Conservation (phyloP, 2,329 filamentous ascomycete species). For the Fusarium sp. region DNA sequence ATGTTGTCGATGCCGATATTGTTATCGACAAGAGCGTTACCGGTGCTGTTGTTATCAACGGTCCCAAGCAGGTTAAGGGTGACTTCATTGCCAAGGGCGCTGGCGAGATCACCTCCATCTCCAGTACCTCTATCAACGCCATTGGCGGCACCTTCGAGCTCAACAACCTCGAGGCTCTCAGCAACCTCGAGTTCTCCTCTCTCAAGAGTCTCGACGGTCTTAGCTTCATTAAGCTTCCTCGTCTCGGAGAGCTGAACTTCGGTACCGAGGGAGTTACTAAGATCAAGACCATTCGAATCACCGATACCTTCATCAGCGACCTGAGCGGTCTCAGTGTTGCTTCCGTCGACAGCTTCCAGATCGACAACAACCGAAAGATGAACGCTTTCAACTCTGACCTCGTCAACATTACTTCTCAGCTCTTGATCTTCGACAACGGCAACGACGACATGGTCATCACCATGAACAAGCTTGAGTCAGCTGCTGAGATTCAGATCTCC, state of each 20-base stretch:
- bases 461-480: slow-evolving; percentile 81
- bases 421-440: slow-evolving; percentile 86
- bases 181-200: slow-evolving; percentile 72
- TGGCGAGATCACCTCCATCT: slow-evolving; percentile 69
- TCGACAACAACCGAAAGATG: slow-evolving; percentile 92
- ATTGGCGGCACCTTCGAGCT: slow-evolving; percentile 80
- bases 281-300: slow-evolving; percentile 77
- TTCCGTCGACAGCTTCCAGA: slow-evolving; percentile 77
- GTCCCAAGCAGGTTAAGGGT: slow-evolving; percentile 68
- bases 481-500: slow-evolving; percentile 66
- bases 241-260: slow-evolving; percentile 63
- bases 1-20: slow-evolving; percentile 76
- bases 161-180: slow-evolving; percentile 75
- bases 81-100: slow-evolving; percentile 73
- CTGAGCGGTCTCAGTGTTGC: slow-evolving; percentile 85
- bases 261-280: slow-evolving; percentile 70
- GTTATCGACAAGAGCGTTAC: slow-evolving; percentile 69
- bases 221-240: slow-evolving; percentile 77
- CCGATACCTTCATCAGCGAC: slow-evolving; percentile 85
- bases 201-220: slow-evolving; percentile 76
- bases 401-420: slow-evolving; percentile 75
- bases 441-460: slow-evolving; percentile 71
- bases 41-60: slow-evolving; percentile 71
- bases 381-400: slow-evolving; percentile 81
- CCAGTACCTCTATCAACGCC: slow-evolving; percentile 68